Base-by-base conservation (phyloP, 805 yeast genomes). In the Wickerhamomyces rabaulensis region DNA sequence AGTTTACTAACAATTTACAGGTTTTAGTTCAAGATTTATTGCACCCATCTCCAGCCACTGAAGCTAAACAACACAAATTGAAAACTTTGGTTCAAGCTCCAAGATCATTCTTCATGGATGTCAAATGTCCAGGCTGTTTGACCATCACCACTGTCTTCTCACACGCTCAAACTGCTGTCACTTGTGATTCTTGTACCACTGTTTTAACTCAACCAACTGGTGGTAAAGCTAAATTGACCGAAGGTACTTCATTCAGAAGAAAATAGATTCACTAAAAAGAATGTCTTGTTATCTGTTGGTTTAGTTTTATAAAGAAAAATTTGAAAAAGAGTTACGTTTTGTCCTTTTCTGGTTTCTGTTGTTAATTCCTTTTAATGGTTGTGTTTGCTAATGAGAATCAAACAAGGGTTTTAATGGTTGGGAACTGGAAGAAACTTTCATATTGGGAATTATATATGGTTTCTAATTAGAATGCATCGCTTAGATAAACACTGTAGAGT, bases 71-170 rank as follows among this genome's bases (percentile, higher is more conserved):
- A 76, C 96, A 94, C 89, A 94, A 94, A 80, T 82, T 91, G 71
- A 94, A 92, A 90, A 83, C 87, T 68, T 86, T 94, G 70, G 99
- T 94, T 63, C 97, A 92, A 75, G 73, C 87, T 57, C 99, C 99
- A 76, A 88, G 98, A 85, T 91, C 98, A 53, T 94, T 79, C 84
- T 94, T 94, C 87, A 91, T 94, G 97, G 99, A 94, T 72, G 99
- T 94, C 66, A 94, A 92, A 78, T 94, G 99, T 78, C 98, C 95
- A 76, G 98, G 99, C 67, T 94, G 99, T 81, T 82, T 92, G 74
- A 87, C 84, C 84, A 94, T 94, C 80, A 90, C 99, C 76, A 92
- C 97, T 64, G 98, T 94, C 62, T 94, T 94, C 87, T 92, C 98
- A 58, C 99, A 94, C 77, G 98, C 99, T 63, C 99, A 94, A 82